A percentile compares a stretch with the other conserved stretches of the same genome.
Evolutionary conservation across 2,329 filamentous ascomycete species (phyloP).

Genomic region (Chaetomiaceae sp.): DNA sequence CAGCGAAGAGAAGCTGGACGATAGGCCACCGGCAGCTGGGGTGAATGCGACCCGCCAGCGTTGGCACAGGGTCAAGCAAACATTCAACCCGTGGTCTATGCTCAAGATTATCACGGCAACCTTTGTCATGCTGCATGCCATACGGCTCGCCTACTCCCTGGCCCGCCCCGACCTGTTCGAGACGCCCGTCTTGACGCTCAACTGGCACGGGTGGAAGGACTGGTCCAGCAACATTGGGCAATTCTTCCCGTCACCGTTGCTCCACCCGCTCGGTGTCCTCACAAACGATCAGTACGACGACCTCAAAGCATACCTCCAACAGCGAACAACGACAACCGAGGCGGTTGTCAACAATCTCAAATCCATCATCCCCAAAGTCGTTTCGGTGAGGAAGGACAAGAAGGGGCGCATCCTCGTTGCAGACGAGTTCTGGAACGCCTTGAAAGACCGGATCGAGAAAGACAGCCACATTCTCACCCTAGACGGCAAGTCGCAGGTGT

Average conservation of each 20-base stretch:
- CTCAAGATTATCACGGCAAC: not conserved
- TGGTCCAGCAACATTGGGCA: constrained; percentile 25
- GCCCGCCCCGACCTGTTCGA: constrained; percentile 12
- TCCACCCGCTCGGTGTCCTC: constrained; percentile 14
- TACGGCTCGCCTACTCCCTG: constrained; percentile 1
- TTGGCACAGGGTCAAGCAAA: not conserved
- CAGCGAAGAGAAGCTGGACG: not conserved
- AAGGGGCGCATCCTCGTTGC: constrained; percentile 48
- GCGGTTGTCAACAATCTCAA: constrained; percentile 39
- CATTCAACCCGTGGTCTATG: not conserved
- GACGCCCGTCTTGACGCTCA: not conserved
- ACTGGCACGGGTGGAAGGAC: constrained; percentile 25
- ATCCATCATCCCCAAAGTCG: constrained; percentile 46
- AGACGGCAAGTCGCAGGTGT: constrained; percentile 35
- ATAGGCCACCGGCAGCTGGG: not conserved
- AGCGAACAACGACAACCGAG: constrained; percentile 27
- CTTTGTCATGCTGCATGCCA: constrained; percentile 7
- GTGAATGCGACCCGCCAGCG: not conserved
- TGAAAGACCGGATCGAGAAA: constrained; percentile 48
- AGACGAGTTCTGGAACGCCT: constrained; percentile 59
- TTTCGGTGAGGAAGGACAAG: constrained; percentile 48
- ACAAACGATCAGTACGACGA: constrained; percentile 22
- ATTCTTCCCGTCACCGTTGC: constrained; percentile 23
- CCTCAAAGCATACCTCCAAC: constrained; percentile 21
- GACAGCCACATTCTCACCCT: constrained; percentile 44